Conservation (phyloP, 2,329 filamentous ascomycete species). For the Geosmithia morbida region DNA sequence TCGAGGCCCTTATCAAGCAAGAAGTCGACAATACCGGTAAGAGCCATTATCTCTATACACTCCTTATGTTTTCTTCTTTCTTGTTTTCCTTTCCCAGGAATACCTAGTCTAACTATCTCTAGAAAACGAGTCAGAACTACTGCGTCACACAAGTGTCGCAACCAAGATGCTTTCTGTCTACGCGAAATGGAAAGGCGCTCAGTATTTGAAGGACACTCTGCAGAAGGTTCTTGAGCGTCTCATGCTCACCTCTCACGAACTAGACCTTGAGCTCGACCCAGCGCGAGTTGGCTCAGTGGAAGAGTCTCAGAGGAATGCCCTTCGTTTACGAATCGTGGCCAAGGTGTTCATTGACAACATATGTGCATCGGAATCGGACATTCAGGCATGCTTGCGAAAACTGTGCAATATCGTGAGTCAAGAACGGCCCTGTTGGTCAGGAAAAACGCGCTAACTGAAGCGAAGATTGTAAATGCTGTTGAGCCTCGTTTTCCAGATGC, state of each 20-base stretch:
- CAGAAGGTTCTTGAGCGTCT: constrained; percentile 53
- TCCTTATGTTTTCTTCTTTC: background rate
- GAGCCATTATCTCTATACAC: background rate
- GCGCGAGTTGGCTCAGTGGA: constrained; percentile 43
- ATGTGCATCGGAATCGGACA: constrained; percentile 44
- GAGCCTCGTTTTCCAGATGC: constrained; percentile 50
- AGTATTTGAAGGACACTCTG: constrained; percentile 48
- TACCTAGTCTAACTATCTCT: constrained; percentile 4
- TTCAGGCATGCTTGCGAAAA: constrained; percentile 49
- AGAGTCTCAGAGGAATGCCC: constrained; percentile 50
- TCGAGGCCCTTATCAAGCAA: constrained; percentile 53
- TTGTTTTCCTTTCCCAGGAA: background rate
- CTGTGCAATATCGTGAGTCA: constrained; percentile 50
- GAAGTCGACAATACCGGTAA: constrained; percentile 52
- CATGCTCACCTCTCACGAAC: constrained; percentile 50
- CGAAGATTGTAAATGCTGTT: constrained; percentile 46
- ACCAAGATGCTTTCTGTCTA: constrained; percentile 60
- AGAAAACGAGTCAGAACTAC: constrained; percentile 54
- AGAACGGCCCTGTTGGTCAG: background rate
- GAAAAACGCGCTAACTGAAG: background rate
- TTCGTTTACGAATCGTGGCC: constrained; percentile 51
- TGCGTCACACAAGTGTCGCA: constrained; percentile 55
- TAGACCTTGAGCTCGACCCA: constrained; percentile 55
- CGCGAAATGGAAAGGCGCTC: constrained; percentile 54
- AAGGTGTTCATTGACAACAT: constrained; percentile 62